These are phyloP conservation scores for Hyphopichia fennica DNA, from an alignment of 1,139 yeast species.

Conservation along the genomic window DNA sequence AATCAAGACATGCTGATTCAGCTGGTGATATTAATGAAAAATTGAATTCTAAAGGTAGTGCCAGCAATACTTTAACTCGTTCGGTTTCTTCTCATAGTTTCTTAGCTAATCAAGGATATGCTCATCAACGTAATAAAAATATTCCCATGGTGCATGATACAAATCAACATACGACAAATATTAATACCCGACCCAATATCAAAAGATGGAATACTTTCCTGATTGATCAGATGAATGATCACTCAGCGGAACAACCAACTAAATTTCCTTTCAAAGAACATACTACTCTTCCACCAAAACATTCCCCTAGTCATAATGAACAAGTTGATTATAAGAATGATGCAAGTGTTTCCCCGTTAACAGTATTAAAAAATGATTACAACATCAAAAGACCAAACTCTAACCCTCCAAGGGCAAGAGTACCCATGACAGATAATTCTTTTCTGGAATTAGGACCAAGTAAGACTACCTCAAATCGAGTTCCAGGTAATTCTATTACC, in stretches of 20 bases:
- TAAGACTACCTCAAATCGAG: conserved; percentile 1
- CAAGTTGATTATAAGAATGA: neutral
- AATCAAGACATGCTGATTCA: conserved; percentile 1
- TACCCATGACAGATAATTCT: conserved; percentile 21
- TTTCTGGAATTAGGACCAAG: conserved; percentile 15
- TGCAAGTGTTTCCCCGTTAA: conserved; percentile 27
- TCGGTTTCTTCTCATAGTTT: conserved; percentile 7
- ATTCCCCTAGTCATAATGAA: neutral
- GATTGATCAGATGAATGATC: neutral
- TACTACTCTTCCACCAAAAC: neutral
- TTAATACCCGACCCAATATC: conserved; percentile 13
- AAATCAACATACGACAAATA: neutral
- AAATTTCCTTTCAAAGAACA: neutral
- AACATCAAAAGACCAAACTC: conserved; percentile 23
- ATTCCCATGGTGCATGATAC: conserved; percentile 18
- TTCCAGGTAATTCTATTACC: conserved; percentile 1
- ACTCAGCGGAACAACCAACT: neutral
- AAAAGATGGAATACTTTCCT: conserved; percentile 25
- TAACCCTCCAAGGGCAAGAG: neutral
- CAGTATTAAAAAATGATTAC: conserved; percentile 30
- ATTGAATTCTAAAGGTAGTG: neutral
- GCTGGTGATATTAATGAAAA: neutral
- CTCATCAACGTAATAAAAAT: conserved; percentile 11
- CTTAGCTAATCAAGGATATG: no score
- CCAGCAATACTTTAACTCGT: neutral